Evolutionary conservation across 139 green algal species (phyloP), one percentile per base, ranked within the genome.

Genomic region (Chlorella sp.): DNA sequence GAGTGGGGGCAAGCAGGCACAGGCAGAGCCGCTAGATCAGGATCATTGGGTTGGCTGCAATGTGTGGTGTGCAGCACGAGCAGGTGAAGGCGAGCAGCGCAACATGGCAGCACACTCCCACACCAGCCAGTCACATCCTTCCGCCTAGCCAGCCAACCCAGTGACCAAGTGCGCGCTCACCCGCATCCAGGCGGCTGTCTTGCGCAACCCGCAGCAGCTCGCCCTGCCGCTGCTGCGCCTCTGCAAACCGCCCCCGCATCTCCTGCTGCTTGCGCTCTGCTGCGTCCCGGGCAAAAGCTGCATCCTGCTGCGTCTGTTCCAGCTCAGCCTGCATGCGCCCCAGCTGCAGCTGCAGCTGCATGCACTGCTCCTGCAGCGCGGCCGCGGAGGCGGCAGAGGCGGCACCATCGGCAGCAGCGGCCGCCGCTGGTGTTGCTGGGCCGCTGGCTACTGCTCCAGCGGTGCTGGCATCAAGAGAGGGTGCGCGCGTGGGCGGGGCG

Each of bases 141-240:
- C 28, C 3, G 28, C 25, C 28, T 23, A 28, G 39, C 0, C 62
- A 30, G 62, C 28, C 62, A 68, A 32, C 62, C 32, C 67, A 62
- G 39, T 1, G 20, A 28, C 6, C 3, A 39, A 38, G 28, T 23
- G 2, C 38, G 26, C 51, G 36, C 75, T 0, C 76, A 82, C 76
- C 76, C 23, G 76, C 76, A 17, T 78, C 63, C 63, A 88, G 73
- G 63, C 84, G 60, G 32, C 65, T 62, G 32, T 82, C 83, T 18
- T 86, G 82, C 25, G 81, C 47, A 26, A 91, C 7, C 3, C 41
- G 55, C 13, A 88, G 72, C 78, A 90, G n/a, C 38, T 84, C 70
- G 30, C 78, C 44, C 57, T 89, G 73, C 83, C 71, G 73, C 44
- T 82, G 72, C 51, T 89, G 76, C 28, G 75, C 69, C 69, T 87